Percentiles rank a stretch among this genome's conserved stretches.
phyloP scores from a whole-genome alignment of 345 rosid species.

The Murraya koenigii region DNA sequence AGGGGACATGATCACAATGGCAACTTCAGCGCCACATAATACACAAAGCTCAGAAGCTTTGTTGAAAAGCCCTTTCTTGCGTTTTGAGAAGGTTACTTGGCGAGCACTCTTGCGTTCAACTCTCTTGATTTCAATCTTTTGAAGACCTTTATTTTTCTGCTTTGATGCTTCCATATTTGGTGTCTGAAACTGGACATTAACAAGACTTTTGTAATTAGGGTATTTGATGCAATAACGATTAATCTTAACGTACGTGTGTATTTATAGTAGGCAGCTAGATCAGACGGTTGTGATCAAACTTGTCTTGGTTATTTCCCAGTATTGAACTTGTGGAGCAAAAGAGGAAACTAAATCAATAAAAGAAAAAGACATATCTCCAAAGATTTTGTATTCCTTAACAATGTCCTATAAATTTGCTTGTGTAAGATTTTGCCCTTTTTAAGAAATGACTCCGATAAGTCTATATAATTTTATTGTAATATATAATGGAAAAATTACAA shows the following conservation, averaged over 20 bases:
- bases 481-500: too few relatives aligned
- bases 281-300: neutral
- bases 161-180: neutral
- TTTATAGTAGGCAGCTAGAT: neutral
- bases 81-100: conserved; percentile 45
- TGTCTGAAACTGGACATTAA: neutral
- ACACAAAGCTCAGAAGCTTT: conserved; percentile 39
- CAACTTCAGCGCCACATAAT: conserved; percentile 39
- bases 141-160: conserved; percentile 13
- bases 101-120: conserved; percentile 10
- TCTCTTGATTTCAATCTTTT: conserved; percentile 19
- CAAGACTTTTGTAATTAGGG: neutral
- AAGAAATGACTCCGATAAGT: neutral
- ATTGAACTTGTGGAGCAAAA: neutral
- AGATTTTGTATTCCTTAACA: conserved; percentile 1
- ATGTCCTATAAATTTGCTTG: neutral
- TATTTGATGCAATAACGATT: neutral
- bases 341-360: neutral
- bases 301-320: neutral
- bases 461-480: neutral
- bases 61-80: conserved; percentile 41
- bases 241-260: neutral
- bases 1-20: conserved; percentile 29
- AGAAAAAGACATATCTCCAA: neutral
- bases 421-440: neutral